These are phyloP conservation scores for Penicillium antarcticum DNA, from an alignment of 495 filamentous ascomycete genomes.

Conservation along the genomic window DNA sequence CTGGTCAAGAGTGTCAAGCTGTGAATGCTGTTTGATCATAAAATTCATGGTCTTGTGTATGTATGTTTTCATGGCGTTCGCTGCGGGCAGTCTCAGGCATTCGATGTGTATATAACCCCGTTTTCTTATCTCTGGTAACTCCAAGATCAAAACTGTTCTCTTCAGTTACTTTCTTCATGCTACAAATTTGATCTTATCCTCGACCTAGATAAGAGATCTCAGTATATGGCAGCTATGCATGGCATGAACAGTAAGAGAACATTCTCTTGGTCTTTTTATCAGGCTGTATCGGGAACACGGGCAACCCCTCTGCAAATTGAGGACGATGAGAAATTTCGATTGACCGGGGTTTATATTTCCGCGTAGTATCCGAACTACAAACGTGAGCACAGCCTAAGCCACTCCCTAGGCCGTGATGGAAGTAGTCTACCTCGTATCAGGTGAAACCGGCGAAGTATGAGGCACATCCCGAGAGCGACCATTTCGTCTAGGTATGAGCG, in stretches of 20 bases:
- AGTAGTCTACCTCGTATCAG: no score
- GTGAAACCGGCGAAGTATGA: no score
- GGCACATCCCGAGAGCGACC: neutral
- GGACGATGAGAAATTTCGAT: slow-evolving; percentile 8
- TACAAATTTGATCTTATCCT: neutral
- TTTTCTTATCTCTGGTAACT: slow-evolving; percentile 6
- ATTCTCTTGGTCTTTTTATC: neutral
- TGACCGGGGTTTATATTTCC: slow-evolving; percentile 4
- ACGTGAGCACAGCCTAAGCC: neutral
- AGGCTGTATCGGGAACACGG: slow-evolving; percentile 2
- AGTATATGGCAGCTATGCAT: no score
- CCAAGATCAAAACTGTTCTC: slow-evolving; percentile 1
- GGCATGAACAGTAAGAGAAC: no score
- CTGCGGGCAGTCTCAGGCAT: slow-evolving; percentile 28
- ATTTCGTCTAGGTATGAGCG: slow-evolving; percentile 8
- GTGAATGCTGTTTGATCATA: slow-evolving; percentile 29
- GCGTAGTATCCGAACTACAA: neutral
- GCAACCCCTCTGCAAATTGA: slow-evolving; percentile 12
- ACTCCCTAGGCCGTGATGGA: no score
- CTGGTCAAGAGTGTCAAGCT: slow-evolving; percentile 93
- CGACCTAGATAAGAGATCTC: neutral
- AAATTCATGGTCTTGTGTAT: slow-evolving; percentile 21
- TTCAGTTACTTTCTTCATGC: slow-evolving; percentile 3
- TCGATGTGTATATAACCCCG: slow-evolving; percentile 27
- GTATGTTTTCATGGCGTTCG: slow-evolving; percentile 31